phyloP scores from a whole-genome alignment of 257 asterid species.

The Fraxinus anomala region DNA sequence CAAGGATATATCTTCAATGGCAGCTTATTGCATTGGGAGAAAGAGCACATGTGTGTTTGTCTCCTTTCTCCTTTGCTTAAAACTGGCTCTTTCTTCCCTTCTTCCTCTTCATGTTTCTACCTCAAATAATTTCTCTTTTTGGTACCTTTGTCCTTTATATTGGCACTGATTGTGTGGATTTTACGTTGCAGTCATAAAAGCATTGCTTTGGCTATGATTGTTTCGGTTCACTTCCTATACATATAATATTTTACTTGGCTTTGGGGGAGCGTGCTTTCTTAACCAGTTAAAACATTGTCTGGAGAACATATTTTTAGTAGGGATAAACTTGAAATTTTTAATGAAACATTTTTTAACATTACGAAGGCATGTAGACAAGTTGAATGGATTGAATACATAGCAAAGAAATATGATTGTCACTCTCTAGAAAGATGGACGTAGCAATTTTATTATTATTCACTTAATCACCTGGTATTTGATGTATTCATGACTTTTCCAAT shows the following conservation, averaged over 20 bases:
- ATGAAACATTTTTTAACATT: not conserved
- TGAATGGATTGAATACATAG: not conserved
- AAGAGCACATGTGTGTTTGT: conserved; percentile 99
- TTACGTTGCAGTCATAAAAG: not conserved
- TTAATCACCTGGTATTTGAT: not conserved
- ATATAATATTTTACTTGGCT: not conserved
- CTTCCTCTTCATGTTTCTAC: conserved; percentile 54
- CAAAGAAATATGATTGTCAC: not conserved
- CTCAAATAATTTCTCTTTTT: conserved; percentile 31
- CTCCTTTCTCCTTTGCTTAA: conserved; percentile 93
- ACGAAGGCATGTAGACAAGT: not conserved
- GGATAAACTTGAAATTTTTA: not conserved
- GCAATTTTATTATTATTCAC: not conserved
- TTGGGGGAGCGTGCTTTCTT: not conserved
- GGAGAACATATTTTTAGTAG: not conserved
- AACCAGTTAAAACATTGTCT: not conserved
- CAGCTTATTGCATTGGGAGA: conserved; percentile 98
- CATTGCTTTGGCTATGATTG: not conserved
- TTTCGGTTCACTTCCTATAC: not conserved
- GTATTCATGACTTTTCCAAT: not conserved
- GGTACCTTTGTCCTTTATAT: not conserved
- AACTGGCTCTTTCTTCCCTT: conserved; percentile 93
- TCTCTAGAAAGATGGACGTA: not conserved
- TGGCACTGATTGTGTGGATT: not conserved
- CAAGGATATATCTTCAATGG: conserved; percentile 98